Base-by-base conservation (phyloP, 2,329 filamentous ascomycete genomes). In the Fusarium chuoi region DNA sequence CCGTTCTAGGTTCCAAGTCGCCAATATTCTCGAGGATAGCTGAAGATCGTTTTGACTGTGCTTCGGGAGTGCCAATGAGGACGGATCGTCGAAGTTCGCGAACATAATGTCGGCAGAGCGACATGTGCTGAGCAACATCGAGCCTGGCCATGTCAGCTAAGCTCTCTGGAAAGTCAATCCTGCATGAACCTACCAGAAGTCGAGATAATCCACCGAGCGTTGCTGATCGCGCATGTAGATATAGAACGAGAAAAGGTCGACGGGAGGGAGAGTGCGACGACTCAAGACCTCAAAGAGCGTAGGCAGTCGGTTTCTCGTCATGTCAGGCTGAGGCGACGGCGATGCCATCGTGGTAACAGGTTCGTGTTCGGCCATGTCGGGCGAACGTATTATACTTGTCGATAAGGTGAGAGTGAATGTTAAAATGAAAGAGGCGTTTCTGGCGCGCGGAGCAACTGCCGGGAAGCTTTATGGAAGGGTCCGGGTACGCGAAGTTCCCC, bases 221-320 rank as follows among this genome's bases (percentile, higher is more conserved):
- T 99, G 96, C 84, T 98, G 95, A 83, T 99, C 97, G 79, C 96
- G 91, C 96, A 99, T 99, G 85, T 98, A 99, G 78, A 99, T 99
- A 85, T 99, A 99, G 86, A 99, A 99, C 5, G 95, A 98, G 83
- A 98, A 99, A 17, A 99, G 88, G 80, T 99, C 97, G 65, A 99
- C 96, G 1, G 96, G 96, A 55, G 97, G 94, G 26, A 97, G 88
- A n/a, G 96, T 99, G 74, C 95, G 92, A 76, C 97, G 91, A 81
- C 94, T 98, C 70, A 99, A 87, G 63, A 99, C 96, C 84, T 99
- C 97, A 81, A 97, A 98, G 58, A 99, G 90, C 3, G 95, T 98
- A 52, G 96, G 96, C 67, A 99, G 89, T 75, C 96, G 90, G 81
- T 97, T 97, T 79, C 96, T 92, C 75, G 84, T 84, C 73, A 89